Base-by-base conservation (phyloP, 2,329 filamentous ascomycete species). In the Mollisia scopiformis region DNA sequence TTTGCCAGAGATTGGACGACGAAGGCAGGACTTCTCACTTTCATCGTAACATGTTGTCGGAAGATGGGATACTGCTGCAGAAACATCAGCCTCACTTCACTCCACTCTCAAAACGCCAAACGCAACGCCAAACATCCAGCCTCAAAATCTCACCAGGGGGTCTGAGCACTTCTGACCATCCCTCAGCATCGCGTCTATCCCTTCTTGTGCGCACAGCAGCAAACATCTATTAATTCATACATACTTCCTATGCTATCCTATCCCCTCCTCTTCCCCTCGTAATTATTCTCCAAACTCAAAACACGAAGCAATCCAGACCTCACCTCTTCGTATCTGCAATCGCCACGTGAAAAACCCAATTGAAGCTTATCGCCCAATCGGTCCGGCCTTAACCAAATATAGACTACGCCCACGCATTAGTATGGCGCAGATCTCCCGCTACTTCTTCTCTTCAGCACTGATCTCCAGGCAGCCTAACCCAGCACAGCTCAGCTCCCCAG, bases 401-500 rank as follows among this genome's bases (percentile, higher is more conserved):
- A 39, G n/a, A 6, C 31, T 7, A 33, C 13, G n/a, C 33, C 39
- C 16, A 43, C 16, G 10, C 23, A 19, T 19, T 4, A 43, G 39
- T 35, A 31, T 57, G 43, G 55, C 55, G 55, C 43, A 50, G 55
- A 56, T 56, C 43, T 57, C 55, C 55, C 55, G 55, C 43, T 30
- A 16, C 30, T 31, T 53, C 50, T 35, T 19, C 50, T 23, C n/a
- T 13, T n/a, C 51, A n/a, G 33, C 16, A 28, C n/a, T 28, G 28
- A 39, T 28, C 21, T 19, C 51, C 21, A n/a, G 13, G 16, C 49
- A 52, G 28, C 19, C 49, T 28, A 27, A 13, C 21, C 50, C 31
- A 21, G 30, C 50, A 30, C 19, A 6, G 19, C 33, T 23, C 30
- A 23, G n/a, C 50, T 50, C 43, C 19, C 41, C 54, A 57, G 37